Evolutionary conservation across 176 grass and related monocot species (phyloP).

Genomic region (Ensete ventricosum): DNA sequence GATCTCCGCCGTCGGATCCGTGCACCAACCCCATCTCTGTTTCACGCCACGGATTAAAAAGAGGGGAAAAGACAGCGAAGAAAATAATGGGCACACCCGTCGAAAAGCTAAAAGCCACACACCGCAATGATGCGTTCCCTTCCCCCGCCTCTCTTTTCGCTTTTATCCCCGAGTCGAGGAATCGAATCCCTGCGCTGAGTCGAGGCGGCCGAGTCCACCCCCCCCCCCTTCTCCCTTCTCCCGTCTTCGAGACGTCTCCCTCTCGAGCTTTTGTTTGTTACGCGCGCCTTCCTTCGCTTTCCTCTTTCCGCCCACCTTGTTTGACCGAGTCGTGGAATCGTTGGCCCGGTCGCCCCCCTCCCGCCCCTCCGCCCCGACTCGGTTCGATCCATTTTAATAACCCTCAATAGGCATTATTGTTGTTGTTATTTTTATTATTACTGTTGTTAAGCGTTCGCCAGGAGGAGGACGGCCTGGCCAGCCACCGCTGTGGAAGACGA

Average conservation of each 20-base stretch:
- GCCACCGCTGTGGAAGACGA: slow-evolving; percentile 21
- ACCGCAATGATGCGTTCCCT: not conserved
- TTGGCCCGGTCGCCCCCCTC: not conserved
- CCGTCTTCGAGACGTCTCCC: slow-evolving; percentile 2
- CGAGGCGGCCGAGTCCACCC: not conserved
- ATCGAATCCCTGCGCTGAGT: not conserved
- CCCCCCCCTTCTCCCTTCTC: not conserved
- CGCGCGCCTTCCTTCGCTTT: too few relatives aligned
- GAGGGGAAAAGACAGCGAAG: not conserved
- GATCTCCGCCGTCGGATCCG: not conserved
- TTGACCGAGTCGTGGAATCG: slow-evolving; percentile 4
- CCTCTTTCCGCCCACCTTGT: slow-evolving; percentile 1
- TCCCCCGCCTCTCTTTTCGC: not conserved
- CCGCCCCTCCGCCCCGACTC: not conserved
- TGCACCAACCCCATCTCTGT: not conserved
- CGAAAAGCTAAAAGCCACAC: slow-evolving; percentile 1
- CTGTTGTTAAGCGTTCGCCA: slow-evolving; percentile 15
- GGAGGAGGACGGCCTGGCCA: slow-evolving; percentile 6
- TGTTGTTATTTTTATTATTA: not conserved
- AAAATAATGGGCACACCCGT: not conserved
- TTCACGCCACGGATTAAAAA: not conserved
- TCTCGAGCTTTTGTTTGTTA: not conserved
- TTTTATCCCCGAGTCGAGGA: not conserved
- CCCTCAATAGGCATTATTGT: not conserved
- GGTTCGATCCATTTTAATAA: slow-evolving; percentile 9